These are phyloP conservation scores for Chrysanthemum seticuspe DNA, from an alignment of 129 eudicot genomes.

Conservation along the genomic window DNA sequence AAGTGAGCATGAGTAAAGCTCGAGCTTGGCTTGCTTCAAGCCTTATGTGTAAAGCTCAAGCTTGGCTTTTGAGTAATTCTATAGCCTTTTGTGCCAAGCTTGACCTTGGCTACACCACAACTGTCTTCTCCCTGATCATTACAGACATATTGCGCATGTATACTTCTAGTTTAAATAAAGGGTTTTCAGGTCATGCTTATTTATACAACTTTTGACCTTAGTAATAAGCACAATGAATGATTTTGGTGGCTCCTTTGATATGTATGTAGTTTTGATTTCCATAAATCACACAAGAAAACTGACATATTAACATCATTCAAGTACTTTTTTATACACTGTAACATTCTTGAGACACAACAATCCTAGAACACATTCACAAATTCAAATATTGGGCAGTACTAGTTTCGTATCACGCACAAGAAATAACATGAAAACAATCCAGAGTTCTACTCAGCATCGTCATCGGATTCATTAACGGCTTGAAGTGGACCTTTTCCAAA, in stretches of 20 bases:
- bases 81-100: no score
- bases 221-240: not conserved
- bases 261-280: constrained; percentile 3
- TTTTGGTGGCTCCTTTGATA: not conserved
- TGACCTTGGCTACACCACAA: no score
- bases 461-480: constrained; percentile 51
- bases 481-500: constrained; percentile 53
- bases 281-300: not conserved
- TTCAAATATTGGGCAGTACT: constrained; percentile 3
- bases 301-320: not conserved
- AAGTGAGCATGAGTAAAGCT: no score
- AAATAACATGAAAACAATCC: not conserved
- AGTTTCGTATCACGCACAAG: not conserved
- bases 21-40: no score
- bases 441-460: constrained; percentile 32
- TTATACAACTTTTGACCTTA: not conserved
- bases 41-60: no score
- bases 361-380: constrained; percentile 15
- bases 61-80: no score
- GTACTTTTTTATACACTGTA: constrained; percentile 13
- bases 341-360: constrained; percentile 18
- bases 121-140: no score
- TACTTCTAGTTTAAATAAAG: no score
- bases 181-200: no score
- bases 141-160: no score